Base-by-base conservation (phyloP, 148 eudicot species). In the Chenopodium suecicum region DNA sequence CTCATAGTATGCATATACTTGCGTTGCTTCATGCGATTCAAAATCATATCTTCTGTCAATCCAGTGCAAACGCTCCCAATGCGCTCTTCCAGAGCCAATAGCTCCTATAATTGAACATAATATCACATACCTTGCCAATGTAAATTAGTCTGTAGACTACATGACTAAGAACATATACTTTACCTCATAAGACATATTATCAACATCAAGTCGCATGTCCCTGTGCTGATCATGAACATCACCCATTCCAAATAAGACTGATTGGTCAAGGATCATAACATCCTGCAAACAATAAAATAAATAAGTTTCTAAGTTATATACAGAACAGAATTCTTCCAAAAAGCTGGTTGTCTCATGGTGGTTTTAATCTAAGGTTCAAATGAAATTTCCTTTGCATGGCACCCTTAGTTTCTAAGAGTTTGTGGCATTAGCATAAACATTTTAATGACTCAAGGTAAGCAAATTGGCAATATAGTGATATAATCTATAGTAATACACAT, bases 141-240 rank as follows among this genome's bases (percentile, higher is more conserved):
- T 37, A 78, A 32, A 32, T 64, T 44, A 6, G 70, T 56, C 34
- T 27, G 44, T 34, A 69, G 23, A 32, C 9, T 17, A 58, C 11
- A 7, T 22, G 1, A 62, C 11, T 10, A 70, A 3, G 19, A 62
- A 75, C 19, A 68, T 46, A 41, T 46, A 41, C 10, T 76, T 82
- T 80, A 93, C 98, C 94, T 95, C 98, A 72, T 95, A 96, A 63
- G 99, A 96, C 99, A 96, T 96, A 92, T 92, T 96, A 85, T 96
- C 99, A 52, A 96, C 93, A 81, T 96, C 99, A 32, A 96, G 91
- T 37, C 99, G 89, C 99, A 94, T 92, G 80, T 96, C 99, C 88
- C 98, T 90, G 72, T 96, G 98, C 72, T 94, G 90, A 84, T 95
- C 98, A 63, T 92, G 96, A 69, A 86, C 75, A 84, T 92, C 96